Base-by-base conservation (phyloP, 139 green algal genomes). In the Eudorina sp. region DNA sequence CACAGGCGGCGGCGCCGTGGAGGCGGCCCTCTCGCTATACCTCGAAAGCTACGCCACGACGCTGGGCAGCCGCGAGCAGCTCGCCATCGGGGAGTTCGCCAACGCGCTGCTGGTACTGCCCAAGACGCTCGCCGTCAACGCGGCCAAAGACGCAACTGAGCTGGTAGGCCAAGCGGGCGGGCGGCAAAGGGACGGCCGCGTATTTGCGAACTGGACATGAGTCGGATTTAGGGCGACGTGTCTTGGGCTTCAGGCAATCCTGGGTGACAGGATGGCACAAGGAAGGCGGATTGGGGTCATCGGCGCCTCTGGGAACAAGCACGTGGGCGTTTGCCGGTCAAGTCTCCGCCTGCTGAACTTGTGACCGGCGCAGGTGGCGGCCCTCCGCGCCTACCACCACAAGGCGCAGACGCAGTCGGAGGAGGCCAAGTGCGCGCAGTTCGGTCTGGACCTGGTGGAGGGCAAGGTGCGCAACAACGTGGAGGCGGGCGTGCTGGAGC, bases 1-100 rank as follows among this genome's bases (percentile, higher is more conserved):
- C 69, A 21, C 94, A 90, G 96, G 95, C 93, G 91, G 98, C 25
- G 97, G 98, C 38, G 96, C 97, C 0, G 98, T 99, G 45, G 98
- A 99, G 93, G 95, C 97, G 0, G 96, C 93, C 4, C 93, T 99
- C 70, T 98, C 94, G 77, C 94, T 99, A 25, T 97, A 98, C 93
- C 95, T 99, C 4, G 98, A 99, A 85, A 96, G 92, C 84, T 98
- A 98, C 91, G 98, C 98, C 62, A 99, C 95, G 53, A 98, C 96
- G 16, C 92, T 99, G 41, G 97, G 97, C 48, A 96, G 91, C 41
- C 90, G 98, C 25, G 98, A 99, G 94, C 98, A 99, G 96, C 95
- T 99, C 53, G 98, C 98, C 34, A 99, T 99, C 97, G 64, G 97
- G 96, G 91, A 97, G 92, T 91, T 98, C 98, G 93, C 93, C n/a